phyloP scores from a whole-genome alignment of 305 asterid genomes.

The Fraxinus albicans region DNA sequence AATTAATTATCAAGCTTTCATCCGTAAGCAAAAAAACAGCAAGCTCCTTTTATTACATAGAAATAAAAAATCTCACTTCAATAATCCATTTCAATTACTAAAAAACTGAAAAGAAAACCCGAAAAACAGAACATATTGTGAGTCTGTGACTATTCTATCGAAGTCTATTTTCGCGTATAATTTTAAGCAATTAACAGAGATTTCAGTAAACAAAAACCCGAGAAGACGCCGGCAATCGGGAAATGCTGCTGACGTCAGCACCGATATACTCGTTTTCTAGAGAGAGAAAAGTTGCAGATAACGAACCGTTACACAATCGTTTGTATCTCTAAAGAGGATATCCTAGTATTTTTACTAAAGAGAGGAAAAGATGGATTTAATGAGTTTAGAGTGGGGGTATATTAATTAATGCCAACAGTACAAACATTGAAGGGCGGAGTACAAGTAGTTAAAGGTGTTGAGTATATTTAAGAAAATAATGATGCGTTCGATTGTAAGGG shows the following conservation, averaged over 20 bases:
- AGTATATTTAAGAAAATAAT: background rate
- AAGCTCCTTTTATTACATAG: constrained; percentile 19
- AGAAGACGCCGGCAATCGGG: constrained; percentile 37
- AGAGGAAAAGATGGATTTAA: constrained; percentile 17
- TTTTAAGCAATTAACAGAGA: constrained; percentile 11
- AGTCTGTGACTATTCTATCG: background rate
- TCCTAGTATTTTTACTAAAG: constrained; percentile 8
- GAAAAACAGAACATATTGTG: background rate
- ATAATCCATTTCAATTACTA: background rate
- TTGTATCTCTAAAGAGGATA: background rate
- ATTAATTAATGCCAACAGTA: constrained; percentile 38
- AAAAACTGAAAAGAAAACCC: background rate
- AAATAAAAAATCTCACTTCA: constrained; percentile 18
- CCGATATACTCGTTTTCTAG: constrained; percentile 9
- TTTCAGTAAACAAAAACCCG: background rate
- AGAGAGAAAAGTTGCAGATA: background rate
- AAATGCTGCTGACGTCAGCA: constrained; percentile 34
- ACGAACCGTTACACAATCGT: constrained; percentile 8
- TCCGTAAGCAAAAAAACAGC: constrained; percentile 19
- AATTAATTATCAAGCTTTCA: constrained; percentile 6
- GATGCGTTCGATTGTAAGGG: too few species aligned
- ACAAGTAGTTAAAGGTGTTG: constrained; percentile 20
- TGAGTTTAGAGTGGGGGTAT: background rate
- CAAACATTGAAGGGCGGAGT: constrained; percentile 18
- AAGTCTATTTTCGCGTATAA: background rate